Conservation (phyloP, 1,139 yeast genomes). For the Meyerozyma carpophila region DNA sequence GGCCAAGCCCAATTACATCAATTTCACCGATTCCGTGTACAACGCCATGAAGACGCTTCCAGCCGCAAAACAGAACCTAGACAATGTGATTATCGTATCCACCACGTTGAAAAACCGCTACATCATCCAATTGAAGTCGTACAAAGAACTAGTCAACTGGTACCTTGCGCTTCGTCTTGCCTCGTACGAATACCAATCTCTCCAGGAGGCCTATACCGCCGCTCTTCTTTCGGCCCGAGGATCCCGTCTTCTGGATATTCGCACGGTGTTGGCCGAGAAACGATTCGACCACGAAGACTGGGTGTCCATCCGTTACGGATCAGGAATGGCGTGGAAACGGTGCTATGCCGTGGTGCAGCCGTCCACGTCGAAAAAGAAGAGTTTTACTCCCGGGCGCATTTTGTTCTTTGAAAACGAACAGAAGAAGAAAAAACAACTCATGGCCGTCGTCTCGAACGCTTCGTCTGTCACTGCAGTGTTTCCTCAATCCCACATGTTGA, state of each 20-base stretch:
- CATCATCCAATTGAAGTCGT: slow-evolving; percentile 67
- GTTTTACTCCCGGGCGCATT: slow-evolving; percentile 49
- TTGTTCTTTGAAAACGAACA: slow-evolving; percentile 61
- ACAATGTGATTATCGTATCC: slow-evolving; percentile 78
- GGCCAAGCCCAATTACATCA: slow-evolving; percentile 80
- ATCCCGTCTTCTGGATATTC: slow-evolving; percentile 76
- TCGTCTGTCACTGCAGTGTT: slow-evolving; percentile 84
- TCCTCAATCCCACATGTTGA: slow-evolving; percentile 75
- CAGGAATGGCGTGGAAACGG: slow-evolving; percentile 97
- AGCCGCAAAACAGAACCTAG: slow-evolving; percentile 55
- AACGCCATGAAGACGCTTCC: slow-evolving; percentile 65
- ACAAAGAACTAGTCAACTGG: slow-evolving; percentile 59
- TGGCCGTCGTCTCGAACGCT: slow-evolving; percentile 75
- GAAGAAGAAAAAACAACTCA: slow-evolving; percentile 60
- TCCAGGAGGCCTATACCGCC: slow-evolving; percentile 95
- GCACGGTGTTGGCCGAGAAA: slow-evolving; percentile 78
- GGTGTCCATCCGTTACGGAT: slow-evolving; percentile 90
- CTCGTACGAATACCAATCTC: slow-evolving; percentile 68
- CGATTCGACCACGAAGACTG: slow-evolving; percentile 88
- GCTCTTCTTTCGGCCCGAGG: slow-evolving; percentile 89
- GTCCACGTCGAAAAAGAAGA: slow-evolving; percentile 36
- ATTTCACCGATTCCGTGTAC: slow-evolving; percentile 86
- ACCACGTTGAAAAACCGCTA: slow-evolving; percentile 88
- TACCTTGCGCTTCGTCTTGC: slow-evolving; percentile 76
- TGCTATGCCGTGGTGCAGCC: slow-evolving; percentile 94